phyloP scores from a whole-genome alignment of 345 rosid species.

The Salix koriyanagi region DNA sequence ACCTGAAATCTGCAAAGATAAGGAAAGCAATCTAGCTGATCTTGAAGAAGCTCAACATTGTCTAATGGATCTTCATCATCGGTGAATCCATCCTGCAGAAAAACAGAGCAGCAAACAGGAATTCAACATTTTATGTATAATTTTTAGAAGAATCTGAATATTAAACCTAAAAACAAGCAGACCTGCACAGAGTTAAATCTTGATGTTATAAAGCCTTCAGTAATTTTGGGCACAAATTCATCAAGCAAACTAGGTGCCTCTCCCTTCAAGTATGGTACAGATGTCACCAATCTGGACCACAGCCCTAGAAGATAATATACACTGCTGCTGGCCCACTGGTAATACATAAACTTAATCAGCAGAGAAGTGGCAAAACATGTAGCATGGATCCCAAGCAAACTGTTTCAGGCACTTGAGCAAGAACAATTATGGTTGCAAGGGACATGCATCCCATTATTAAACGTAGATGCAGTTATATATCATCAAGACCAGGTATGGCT shows the following conservation, averaged over 20 bases:
- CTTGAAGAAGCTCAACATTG: constrained; percentile 97
- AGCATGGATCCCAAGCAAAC: constrained; percentile 8
- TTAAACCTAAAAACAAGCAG: neutral
- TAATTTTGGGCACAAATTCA: constrained; percentile 96
- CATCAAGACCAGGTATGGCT: neutral
- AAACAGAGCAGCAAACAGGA: constrained; percentile 5
- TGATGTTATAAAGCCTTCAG: constrained; percentile 90
- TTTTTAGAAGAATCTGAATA: neutral
- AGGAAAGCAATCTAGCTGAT: constrained; percentile 98
- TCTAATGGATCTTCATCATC: constrained; percentile 93
- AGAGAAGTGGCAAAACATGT: neutral
- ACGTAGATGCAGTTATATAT: neutral
- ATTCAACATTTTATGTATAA: neutral
- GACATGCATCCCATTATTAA: neutral
- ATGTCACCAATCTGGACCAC: constrained; percentile 94
- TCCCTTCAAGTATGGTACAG: constrained; percentile 92
- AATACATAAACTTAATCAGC: constrained; percentile 25
- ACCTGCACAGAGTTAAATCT: constrained; percentile 97
- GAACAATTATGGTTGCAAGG: neutral
- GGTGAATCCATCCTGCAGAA: constrained; percentile 62
- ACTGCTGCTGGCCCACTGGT: constrained; percentile 99
- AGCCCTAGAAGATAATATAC: constrained; percentile 93
- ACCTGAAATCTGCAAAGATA: constrained; percentile 99
- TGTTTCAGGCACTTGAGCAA: neutral
- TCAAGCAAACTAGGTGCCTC: constrained; percentile 97